A percentile compares a stretch with the other conserved stretches of the same genome.
Evolutionary conservation across 2,329 filamentous ascomycete genomes (phyloP).

Genomic region (Colletotrichum sp.): DNA sequence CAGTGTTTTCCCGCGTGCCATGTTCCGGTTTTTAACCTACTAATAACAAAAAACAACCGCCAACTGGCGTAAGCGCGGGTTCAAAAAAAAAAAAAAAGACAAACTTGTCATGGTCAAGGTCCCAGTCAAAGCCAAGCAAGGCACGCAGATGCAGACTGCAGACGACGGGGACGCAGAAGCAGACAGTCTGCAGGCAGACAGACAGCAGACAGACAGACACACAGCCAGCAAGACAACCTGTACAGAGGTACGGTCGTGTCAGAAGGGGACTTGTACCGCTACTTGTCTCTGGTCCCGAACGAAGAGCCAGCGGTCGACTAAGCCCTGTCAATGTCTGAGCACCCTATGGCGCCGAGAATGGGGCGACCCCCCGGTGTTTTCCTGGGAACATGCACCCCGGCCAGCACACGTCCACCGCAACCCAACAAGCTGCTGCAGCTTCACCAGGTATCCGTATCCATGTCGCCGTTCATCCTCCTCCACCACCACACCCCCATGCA

Average conservation of each 20-base stretch:
- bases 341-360: slow-evolving; percentile 17
- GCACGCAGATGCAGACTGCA: background rate
- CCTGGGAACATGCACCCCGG: slow-evolving; percentile 12
- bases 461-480: slow-evolving; percentile 19
- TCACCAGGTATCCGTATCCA: slow-evolving; percentile 14
- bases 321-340: slow-evolving; percentile 22
- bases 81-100: background rate
- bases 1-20: no score
- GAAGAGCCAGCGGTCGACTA: slow-evolving; percentile 17
- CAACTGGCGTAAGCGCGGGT: no score
- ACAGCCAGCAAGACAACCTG: background rate
- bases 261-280: slow-evolving; percentile 15
- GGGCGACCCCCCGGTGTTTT: slow-evolving; percentile 18
- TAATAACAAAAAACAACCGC: no score
- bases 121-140: slow-evolving; percentile 10
- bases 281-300: slow-evolving; percentile 8
- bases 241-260: slow-evolving; percentile 1
- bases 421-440: slow-evolving; percentile 12
- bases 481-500: slow-evolving; percentile 19
- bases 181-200: background rate
- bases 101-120: slow-evolving; percentile 11
- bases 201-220: background rate
- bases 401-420: slow-evolving; percentile 17
- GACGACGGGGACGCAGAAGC: background rate
- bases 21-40: no score